Evolutionary conservation across 1,284 basidiomycete genomes (phyloP), one percentile per base, ranked within the genome.

Genomic region (Wolfiporia cocos): DNA sequence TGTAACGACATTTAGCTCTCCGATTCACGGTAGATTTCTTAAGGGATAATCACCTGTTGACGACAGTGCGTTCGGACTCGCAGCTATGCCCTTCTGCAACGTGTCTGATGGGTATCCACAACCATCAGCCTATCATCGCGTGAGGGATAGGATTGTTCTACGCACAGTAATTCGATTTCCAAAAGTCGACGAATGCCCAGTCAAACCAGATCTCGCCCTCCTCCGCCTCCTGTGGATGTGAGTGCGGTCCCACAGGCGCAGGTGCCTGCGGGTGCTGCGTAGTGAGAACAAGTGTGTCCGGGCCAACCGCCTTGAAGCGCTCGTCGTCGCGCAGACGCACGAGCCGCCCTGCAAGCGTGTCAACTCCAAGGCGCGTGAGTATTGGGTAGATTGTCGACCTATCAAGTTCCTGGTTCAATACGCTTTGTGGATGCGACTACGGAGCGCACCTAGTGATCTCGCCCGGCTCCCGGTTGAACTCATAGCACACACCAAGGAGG

Each of bases 111-210:
- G 14, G 5, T 11, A 9, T 10, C 2, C 3, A 26, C 21, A 29
- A 41, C 22, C 17, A 28, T 31, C 30, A 22, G 42, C 32, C 24
- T 41, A 9, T 14, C 29, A 45, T 31, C 32, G 39, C 34, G 28
- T 32, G 11, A 28, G 31, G 34, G 15, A 37, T 11, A 36, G 34
- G 15, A 37, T 11, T 35, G 32, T 28, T 28, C 21, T 2, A 70
- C 89, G 59, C 53, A 94, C 93, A 90, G 55, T 92, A 95, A 58
- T 95, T 93, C 41, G 91, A 92, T 67, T 98, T 97, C 86, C 92
- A 94, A 61, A 98, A 99, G 63, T 99, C 95, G n/a, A 97, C 84
- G 65, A 98, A 99, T 2, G 84, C 78, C 92, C 93, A 98, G 60
- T 98, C 93, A 59, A 99, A 91, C 95, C 94, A 99, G 24, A 97